These are phyloP conservation scores for Protomyces inundatus DNA, from an alignment of 1,139 yeast species.

Conservation along the genomic window DNA sequence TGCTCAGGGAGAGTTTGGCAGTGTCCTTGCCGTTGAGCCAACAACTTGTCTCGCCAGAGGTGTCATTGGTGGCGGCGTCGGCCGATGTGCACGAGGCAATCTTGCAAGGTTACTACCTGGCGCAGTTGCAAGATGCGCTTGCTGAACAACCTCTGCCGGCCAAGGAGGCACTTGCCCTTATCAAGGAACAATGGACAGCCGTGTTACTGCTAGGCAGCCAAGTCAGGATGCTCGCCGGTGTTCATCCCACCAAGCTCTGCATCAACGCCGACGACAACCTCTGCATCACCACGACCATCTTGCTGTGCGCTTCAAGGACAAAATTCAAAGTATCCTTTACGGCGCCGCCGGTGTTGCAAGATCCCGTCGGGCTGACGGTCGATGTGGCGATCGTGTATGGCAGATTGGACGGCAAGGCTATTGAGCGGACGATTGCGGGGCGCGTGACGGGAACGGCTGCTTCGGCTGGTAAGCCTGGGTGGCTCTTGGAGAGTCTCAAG, in stretches of 20 bases:
- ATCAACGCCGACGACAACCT: conserved; percentile 15
- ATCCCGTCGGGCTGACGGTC: conserved; percentile 3
- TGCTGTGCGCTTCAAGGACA: conserved; percentile 12
- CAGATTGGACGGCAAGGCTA: conserved; percentile 6
- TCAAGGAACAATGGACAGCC: conserved; percentile 17
- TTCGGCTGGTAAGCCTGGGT: not conserved
- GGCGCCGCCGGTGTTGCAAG: conserved; percentile 2
- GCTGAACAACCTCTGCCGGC: not conserved
- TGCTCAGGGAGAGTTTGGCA: conserved; percentile 1
- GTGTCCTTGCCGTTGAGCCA: not conserved
- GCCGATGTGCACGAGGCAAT: not conserved
- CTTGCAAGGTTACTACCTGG: not conserved
- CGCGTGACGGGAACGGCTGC: not conserved
- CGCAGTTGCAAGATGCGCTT: not conserved
- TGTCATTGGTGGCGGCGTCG: not conserved
- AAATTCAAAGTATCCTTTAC: conserved; percentile 16
- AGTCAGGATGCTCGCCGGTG: not conserved
- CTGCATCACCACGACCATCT: conserved; percentile 1
- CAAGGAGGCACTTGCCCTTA: not conserved
- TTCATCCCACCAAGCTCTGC: conserved; percentile 1
- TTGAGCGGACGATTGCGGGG: not conserved
- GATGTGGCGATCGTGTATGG: conserved; percentile 16
- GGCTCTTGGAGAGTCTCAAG: conserved; percentile 13
- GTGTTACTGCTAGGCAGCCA: not conserved
- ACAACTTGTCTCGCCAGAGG: not conserved